Base-by-base conservation (phyloP, 78 protist species). In the Protostelium mycophagum region DNA sequence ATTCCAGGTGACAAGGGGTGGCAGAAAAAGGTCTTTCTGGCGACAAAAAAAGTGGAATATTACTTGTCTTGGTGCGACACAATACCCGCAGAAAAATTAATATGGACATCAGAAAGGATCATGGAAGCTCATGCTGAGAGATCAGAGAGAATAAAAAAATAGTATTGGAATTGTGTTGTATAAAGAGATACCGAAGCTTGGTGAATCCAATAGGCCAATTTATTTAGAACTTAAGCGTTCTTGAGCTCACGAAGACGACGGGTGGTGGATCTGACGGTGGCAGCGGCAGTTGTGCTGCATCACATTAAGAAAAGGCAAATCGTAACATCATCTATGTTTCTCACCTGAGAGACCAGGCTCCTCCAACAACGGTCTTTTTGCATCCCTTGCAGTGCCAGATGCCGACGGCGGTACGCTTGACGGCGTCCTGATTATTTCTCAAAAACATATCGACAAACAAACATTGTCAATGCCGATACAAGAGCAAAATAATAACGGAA, bases 341-440 rank as follows among this genome's bases (percentile, higher is more conserved):
- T n/a, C n/a, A n/a, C n/a, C n/a, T 89, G 88, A 98, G 83, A 38
- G 96, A 84, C 91, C 94, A 99, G 37, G 99, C 99, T 34, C 99
- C 99, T 36, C 99, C 99, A 38, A 99, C 98, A 28, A 96, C 35
- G 38, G 92, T 88, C 95, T 93, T 96, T 38, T 89, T 39, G 94
- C 98, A 96, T 88, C 97, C 93, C n/a, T n/a, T 84, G 98, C 99
- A 99, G 83, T 89, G 88, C 99, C 99, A 99, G 97, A 99, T 98
- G 88, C 99, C 99, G 83, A 97, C 99, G 38, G 96, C 97, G 0
- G 88, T 63, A 37, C 99, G 93, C 93, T 89, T 94, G 36, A 99
- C 97, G 86, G 96, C 1, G 86, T 96, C 98, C 95, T 91, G n/a
- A n/a, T n/a, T n/a, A n/a, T n/a, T n/a, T n/a, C n/a, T n/a, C n/a